These are phyloP conservation scores for Pichia nakasei DNA, from an alignment of 805 yeast species.

Conservation along the genomic window DNA sequence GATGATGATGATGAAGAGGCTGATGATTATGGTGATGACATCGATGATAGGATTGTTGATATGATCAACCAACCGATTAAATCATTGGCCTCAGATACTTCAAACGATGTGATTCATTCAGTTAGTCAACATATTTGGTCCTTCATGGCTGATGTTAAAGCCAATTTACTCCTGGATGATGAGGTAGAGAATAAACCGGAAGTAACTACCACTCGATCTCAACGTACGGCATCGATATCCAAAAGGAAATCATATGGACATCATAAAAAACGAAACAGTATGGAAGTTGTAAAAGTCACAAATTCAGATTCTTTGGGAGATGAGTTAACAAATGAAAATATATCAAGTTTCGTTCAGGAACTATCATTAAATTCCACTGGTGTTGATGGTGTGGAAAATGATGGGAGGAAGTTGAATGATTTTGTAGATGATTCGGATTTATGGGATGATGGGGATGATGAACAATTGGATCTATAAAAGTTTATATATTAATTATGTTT, in stretches of 20 bases:
- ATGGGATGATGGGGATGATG: conserved; percentile 16
- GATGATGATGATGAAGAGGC: conserved; percentile 22
- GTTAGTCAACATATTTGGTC: conserved; percentile 40
- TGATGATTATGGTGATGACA: not conserved
- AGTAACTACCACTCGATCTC: not conserved
- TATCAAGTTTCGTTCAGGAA: conserved; percentile 1
- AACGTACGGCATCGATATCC: conserved; percentile 22
- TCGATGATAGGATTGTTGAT: conserved; percentile 5
- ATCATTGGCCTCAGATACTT: conserved; percentile 13
- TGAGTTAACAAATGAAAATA: not conserved
- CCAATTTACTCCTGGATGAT: conserved; percentile 21
- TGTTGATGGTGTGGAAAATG: not conserved
- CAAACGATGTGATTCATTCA: conserved; percentile 27
- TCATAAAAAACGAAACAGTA: conserved; percentile 7
- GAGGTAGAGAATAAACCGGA: not conserved
- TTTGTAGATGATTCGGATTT: conserved; percentile 17
- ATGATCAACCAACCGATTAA: conserved; percentile 19
- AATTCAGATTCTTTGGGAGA: not conserved
- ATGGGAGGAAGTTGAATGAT: not conserved
- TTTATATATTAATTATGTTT: not conserved
- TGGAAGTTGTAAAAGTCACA: not conserved
- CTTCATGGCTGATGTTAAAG: conserved; percentile 41
- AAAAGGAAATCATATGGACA: conserved; percentile 23
- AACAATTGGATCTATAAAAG: conserved; percentile 9
- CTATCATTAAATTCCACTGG: conserved; percentile 4